Conservation (phyloP, 2,329 filamentous ascomycete species). For the Parastagonospora nodorum region DNA sequence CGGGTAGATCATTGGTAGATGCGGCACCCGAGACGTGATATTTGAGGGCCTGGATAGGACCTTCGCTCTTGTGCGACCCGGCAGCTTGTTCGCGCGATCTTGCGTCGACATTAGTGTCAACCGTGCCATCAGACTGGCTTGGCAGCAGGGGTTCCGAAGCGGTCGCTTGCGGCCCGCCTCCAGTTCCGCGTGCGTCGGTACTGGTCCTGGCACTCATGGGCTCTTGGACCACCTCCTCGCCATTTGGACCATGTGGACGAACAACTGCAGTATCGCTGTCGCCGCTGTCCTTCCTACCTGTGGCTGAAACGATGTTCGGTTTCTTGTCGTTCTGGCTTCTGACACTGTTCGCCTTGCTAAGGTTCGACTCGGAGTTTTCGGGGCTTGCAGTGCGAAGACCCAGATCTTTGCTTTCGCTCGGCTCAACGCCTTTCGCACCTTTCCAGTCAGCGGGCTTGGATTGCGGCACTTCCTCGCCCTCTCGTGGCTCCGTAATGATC, state of each 20-base stretch:
- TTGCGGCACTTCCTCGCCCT: conserved; percentile 72
- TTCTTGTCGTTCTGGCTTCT: conserved; percentile 49
- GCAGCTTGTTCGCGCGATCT: conserved; percentile 5
- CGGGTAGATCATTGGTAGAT: conserved; percentile 50
- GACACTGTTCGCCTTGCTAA: conserved; percentile 76
- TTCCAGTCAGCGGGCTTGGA: conserved; percentile 76
- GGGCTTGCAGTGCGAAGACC: conserved; percentile 70
- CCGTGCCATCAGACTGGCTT: conserved; percentile 20
- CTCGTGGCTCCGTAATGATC: conserved; percentile 67
- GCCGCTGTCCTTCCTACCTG: conserved; percentile 33
- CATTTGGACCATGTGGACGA: conserved; percentile 44
- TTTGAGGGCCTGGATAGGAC: conserved; percentile 26
- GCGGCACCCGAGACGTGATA: conserved; percentile 38
- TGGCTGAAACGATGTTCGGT: conserved; percentile 29
- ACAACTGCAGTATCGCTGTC: conserved; percentile 47
- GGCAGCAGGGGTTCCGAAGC: conserved; percentile 18
- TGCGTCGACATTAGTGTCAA: conserved; percentile 4
- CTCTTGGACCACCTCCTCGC: conserved; percentile 38
- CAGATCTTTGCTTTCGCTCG: conserved; percentile 64
- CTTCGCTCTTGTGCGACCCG: conserved; percentile 24
- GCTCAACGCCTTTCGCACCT: conserved; percentile 51
- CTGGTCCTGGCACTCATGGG: conserved; percentile 22
- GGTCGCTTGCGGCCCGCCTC: conserved; percentile 15
- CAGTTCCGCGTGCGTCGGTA: conserved; percentile 19
- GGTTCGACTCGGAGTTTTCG: conserved; percentile 60